A percentile compares a stretch with the other conserved stretches of the same genome.
Conservation (phyloP, 257 asterid species). For the Solanum rostratum region DNA sequence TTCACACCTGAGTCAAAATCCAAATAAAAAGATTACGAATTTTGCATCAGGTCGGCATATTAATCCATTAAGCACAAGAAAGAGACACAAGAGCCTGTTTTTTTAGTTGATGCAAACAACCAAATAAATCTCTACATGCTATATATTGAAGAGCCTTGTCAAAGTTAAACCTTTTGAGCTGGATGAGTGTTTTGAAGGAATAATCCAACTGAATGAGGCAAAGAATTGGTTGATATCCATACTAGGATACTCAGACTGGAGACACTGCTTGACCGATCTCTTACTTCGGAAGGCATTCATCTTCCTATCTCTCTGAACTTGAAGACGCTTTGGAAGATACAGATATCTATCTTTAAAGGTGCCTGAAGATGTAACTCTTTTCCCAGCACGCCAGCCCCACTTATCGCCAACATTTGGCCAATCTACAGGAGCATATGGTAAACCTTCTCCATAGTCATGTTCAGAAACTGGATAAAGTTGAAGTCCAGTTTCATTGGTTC, state of each 20-base stretch:
- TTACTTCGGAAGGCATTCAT: constrained; percentile 37
- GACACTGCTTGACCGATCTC: constrained; percentile 38
- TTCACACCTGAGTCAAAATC: not conserved
- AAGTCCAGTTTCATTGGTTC: no score
- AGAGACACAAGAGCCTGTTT: not conserved
- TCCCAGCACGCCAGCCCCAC: constrained; percentile 71
- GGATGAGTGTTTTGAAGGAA: constrained; percentile 27
- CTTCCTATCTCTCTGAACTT: not conserved
- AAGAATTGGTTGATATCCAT: constrained; percentile 42
- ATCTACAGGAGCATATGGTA: constrained; percentile 68
- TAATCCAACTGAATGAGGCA: constrained; percentile 76
- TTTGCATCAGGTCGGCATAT: not conserved
- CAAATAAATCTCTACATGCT: not conserved
- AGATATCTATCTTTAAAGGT: constrained; percentile 45
- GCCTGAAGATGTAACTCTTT: constrained; percentile 35
- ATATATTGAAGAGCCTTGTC: not conserved
- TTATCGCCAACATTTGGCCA: constrained; percentile 77
- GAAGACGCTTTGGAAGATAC: constrained; percentile 34
- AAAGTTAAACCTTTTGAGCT: constrained; percentile 29
- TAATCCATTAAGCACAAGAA: no score
- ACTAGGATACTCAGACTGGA: constrained; percentile 37
- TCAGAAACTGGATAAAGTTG: constrained; percentile 9
- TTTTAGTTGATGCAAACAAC: not conserved
- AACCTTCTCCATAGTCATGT: constrained; percentile 49
- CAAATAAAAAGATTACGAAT: not conserved